Base-by-base conservation (phyloP, 2,329 filamentous ascomycete genomes). In the Aspergillus sp. region DNA sequence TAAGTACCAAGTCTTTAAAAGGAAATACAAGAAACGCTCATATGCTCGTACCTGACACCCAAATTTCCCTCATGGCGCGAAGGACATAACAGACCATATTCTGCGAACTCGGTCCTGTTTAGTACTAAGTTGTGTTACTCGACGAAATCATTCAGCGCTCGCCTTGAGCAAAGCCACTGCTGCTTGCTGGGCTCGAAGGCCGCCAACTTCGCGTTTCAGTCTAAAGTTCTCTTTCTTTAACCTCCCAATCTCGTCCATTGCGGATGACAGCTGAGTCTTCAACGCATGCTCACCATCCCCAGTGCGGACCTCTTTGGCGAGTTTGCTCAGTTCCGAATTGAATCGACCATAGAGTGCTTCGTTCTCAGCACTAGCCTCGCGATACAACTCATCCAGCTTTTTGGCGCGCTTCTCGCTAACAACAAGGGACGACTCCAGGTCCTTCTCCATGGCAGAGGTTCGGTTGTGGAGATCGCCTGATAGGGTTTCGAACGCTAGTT, bases 271-370 rank as follows among this genome's bases (percentile, higher is more conserved):
- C 69, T 86, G 85, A 36, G 77, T 77, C 68, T 92, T 82, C 58
- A 96, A 75, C 66, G 93, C 90, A 66, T 92, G 89, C 66, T 90
- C 89, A 11, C 90, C 91, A 42, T 91, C 89, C 48, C 89, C 88
- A 4, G 85, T 85, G 63, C 88, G 88, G 48, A 95, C 81, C 41
- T 88, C 90, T 71, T 86, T 89, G 43, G 92, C 81, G 59, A 97
- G 90, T 78, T 89, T 91, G 65, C 85, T 89, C 48, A 98, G 78
- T 76, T 97, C 93, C n/a, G 86, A 85, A 68, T 97, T 96, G 79
- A 97, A 96, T 59, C 88, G 88, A 64, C 93, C 89, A 73, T 97
- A 97, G 55, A 98, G 80, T 30, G 93, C 84, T 76, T 97, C 93
- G 66, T 97, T 98, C 78, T 98, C 93, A 0, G 91, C 90, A 66